A percentile compares a stretch with the other conserved stretches of the same genome.
phyloP scores from a whole-genome alignment of 768 basidiomycete species.

The Amanita phalloides region DNA sequence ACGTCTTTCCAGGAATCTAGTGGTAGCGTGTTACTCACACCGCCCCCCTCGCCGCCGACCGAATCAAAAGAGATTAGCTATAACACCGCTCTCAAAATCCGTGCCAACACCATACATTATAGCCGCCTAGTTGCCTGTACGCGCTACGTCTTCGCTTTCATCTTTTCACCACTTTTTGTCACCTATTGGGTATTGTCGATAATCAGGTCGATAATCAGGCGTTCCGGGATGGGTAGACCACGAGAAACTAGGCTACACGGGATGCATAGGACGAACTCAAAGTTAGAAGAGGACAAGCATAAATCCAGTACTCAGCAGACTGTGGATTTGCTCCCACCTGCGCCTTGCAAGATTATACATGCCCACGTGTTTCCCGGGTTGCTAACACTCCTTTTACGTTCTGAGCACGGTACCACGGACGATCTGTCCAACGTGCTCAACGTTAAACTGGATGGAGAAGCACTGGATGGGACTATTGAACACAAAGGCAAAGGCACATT shows the following conservation, averaged over 20 bases:
- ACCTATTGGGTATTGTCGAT: neutral
- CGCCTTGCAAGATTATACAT: neutral
- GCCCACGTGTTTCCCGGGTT: neutral
- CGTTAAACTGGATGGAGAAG: neutral
- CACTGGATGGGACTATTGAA: neutral
- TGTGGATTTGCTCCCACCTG: neutral
- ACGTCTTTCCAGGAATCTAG: constrained; percentile 3
- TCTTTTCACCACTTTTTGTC: neutral
- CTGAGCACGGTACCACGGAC: neutral
- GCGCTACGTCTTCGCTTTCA: constrained; percentile 5
- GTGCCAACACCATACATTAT: neutral
- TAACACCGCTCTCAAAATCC: neutral
- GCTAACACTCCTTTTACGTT: neutral
- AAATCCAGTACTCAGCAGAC: neutral
- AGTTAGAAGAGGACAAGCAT: neutral
- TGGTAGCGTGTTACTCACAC: constrained; percentile 20
- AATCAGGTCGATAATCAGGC: neutral
- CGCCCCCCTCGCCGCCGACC: constrained; percentile 24
- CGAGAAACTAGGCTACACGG: neutral
- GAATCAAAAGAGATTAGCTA: constrained; percentile 1
- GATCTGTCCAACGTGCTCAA: neutral
- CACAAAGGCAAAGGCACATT: neutral
- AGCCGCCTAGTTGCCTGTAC: neutral
- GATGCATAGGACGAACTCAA: neutral
- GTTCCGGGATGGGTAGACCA: neutral